Base-by-base conservation (phyloP, 495 filamentous ascomycete genomes). In the Aspergillus taichungensis region DNA sequence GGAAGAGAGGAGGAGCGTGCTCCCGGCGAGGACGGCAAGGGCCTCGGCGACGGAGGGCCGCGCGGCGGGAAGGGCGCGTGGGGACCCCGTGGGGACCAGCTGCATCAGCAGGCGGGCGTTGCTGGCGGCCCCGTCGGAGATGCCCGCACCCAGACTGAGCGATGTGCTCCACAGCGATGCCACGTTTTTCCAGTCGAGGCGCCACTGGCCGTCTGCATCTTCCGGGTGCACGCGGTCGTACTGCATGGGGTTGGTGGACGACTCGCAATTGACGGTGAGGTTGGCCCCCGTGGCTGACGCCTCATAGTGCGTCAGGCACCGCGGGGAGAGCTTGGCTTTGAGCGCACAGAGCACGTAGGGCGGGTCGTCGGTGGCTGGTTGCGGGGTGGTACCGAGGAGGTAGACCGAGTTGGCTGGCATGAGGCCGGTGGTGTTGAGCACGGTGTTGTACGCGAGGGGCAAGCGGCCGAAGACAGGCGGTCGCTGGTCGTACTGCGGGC, bases 41-140 rank as follows among this genome's bases (percentile, higher is more conserved):
- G 76, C 77, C 56, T 90, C 85, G 0, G 74, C 76, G 5, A 82
- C 68, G 6, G 78, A 83, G 0, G 85, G 85, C 0, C 82, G 56
- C 0, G 45, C 40, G 3, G 67, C 18, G 18, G 18, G 18, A 4
- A 24, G 63, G 39, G 74, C 56, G 2, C 58, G 60, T 0, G 43
- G 36, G 32, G 50, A 55, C 0, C 39, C 39, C 6, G 49, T 18
- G 1, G 69, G 69, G 13, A 67, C 58, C 48, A 74, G 53, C 38
- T 84, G 69, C 37, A 77, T 80, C 5, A 88, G 66, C 0, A 88
- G 70, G 1, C 83, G 73, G 7, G 78, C 72, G 50, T 78, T 86
- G 45, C 72, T 75, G 0, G 80, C 74, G 34, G 76, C 69, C n/a
- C 63, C 73, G 37, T 78, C 73, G 8, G 63, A 63, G 29, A 79